Percentiles rank a stretch among this genome's conserved stretches.
Conservation (phyloP, 2,329 filamentous ascomycete genomes). For the Helicocarpus griseus region DNA sequence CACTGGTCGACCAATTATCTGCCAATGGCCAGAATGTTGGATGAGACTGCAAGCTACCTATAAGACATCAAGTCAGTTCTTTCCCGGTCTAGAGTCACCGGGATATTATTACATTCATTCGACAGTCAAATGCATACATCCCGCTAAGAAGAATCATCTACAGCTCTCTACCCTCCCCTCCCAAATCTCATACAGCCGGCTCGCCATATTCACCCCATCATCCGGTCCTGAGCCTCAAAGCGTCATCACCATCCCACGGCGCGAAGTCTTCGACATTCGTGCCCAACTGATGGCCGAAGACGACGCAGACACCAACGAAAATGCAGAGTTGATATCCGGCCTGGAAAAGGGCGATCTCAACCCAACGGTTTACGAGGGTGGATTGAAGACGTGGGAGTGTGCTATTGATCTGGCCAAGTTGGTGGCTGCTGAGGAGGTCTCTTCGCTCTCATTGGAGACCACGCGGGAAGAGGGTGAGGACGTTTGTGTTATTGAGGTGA, state of each 20-base stretch:
- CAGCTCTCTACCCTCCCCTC: slow-evolving; percentile 49
- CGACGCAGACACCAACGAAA: slow-evolving; percentile 29
- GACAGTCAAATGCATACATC: background rate
- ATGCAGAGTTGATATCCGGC: slow-evolving; percentile 36
- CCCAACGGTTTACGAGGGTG: slow-evolving; percentile 55
- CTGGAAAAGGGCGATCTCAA: slow-evolving; percentile 48
- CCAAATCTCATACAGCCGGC: slow-evolving; percentile 49
- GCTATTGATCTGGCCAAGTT: slow-evolving; percentile 47
- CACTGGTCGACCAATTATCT: too few relatives aligned
- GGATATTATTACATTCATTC: background rate
- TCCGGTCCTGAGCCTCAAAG: slow-evolving; percentile 15
- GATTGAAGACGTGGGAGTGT: slow-evolving; percentile 62
- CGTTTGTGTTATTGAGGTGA: slow-evolving; percentile 23
- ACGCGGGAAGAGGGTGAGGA: slow-evolving; percentile 15
- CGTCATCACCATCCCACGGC: slow-evolving; percentile 38
- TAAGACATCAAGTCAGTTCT: background rate
- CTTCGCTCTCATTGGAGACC: slow-evolving; percentile 13
- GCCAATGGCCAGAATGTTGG: too few relatives aligned
- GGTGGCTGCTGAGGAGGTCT: slow-evolving; percentile 14
- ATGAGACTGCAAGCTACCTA: background rate
- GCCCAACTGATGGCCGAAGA: slow-evolving; percentile 55
- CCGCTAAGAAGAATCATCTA: background rate
- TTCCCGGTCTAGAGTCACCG: background rate
- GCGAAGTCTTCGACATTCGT: slow-evolving; percentile 55
- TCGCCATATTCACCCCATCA: slow-evolving; percentile 31